Evolutionary conservation across 2,329 filamentous ascomycete species (phyloP), one percentile per base, ranked within the genome.

Genomic region (Curvularia verruculosa): DNA sequence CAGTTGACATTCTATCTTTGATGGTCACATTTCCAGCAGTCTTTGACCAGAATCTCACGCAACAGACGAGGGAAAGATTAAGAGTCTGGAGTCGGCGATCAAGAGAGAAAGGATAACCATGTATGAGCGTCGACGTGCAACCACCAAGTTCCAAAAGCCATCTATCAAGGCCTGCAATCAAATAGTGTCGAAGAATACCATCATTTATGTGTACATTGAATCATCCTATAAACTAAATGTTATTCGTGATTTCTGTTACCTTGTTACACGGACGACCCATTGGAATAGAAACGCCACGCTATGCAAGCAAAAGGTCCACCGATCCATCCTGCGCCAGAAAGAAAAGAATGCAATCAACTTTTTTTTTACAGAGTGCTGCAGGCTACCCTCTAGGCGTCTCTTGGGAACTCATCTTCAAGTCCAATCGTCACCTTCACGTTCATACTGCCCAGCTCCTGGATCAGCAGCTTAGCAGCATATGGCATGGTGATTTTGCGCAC

Each of bases 401-500:
- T 58, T 5, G 92, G 92, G 76, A 99, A 99, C 79, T 98, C 92
- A 74, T 99, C 95, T 70, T 92, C 92, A 64, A 99, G 79, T 81
- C 94, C 91, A 78, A 99, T 81, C 56, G 90, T 84, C 58, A 96
- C 94, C 60, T 93, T 90, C n/a, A 99, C 92, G 76, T 99, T 99
- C 95, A 99, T 99, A 76, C 92, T 96, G 72, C 96, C 89, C 70
- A 99, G 79, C 80, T 99, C 95, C 81, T 99, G 95, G 47, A 98
- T 91, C 54, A 99, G 81, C 73, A 99, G 80, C 83, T 99, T 98
- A 0, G 95, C 95, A 18, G 95, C 95, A 77, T 99, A 99, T 31
- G 95, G 95, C 84, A 99, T 96, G 31, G 89, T 94, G 89, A 99
- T 96, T 77, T 90, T 89, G 15, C 92, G 89, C 24, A 99, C 91